These are phyloP conservation scores for Fragaria iinumae DNA, from an alignment of 306 rosid species.

Conservation along the genomic window DNA sequence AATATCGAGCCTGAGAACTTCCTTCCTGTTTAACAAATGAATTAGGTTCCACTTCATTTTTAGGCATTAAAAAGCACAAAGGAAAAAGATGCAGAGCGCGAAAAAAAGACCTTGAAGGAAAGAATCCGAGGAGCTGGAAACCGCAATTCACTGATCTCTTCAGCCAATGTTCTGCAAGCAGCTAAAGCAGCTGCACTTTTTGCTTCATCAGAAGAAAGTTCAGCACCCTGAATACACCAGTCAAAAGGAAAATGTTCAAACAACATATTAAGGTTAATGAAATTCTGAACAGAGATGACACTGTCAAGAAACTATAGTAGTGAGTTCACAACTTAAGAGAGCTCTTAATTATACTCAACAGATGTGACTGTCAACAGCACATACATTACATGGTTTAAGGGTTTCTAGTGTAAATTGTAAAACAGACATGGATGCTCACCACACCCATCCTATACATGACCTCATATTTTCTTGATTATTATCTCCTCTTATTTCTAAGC, in stretches of 20 bases:
- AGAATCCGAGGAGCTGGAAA: constrained; percentile 99
- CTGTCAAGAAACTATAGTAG: background rate
- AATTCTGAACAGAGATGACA: constrained; percentile 1
- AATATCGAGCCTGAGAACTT: constrained; percentile 94
- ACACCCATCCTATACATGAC: background rate
- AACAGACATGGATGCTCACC: background rate
- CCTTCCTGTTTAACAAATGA: constrained; percentile 74
- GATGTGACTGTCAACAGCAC: background rate
- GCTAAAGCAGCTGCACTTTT: constrained; percentile 94
- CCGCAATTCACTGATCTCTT: constrained; percentile 84
- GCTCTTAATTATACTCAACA: constrained; percentile 2
- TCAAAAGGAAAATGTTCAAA: constrained; percentile 9
- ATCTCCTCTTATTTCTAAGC: background rate
- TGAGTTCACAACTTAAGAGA: background rate
- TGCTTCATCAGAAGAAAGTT: constrained; percentile 85
- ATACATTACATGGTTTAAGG: constrained; percentile 6
- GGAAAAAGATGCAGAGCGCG: background rate
- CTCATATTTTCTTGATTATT: background rate
- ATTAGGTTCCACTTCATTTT: constrained; percentile 24
- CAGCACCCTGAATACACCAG: constrained; percentile 77
- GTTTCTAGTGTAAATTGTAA: background rate
- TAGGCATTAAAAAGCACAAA: constrained; percentile 11
- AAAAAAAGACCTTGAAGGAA: constrained; percentile 64
- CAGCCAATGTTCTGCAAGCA: constrained; percentile 97
- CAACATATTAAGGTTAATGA: background rate